These are phyloP conservation scores for Yamagishiella unicocca DNA, from an alignment of 139 green algal genomes.

Conservation along the genomic window DNA sequence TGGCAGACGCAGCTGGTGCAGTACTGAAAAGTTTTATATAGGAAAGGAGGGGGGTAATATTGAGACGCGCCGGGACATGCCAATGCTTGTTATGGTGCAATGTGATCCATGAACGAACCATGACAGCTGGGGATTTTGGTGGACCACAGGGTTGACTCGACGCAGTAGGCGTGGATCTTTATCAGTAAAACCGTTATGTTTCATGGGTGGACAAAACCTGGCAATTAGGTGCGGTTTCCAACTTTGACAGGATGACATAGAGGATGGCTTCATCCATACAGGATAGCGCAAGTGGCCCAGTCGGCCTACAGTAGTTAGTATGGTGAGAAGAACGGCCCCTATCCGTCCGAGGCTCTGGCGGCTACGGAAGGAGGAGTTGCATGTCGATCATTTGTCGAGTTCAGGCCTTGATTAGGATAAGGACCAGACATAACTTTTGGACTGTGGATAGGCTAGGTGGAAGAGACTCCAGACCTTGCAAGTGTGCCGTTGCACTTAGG, in stretches of 20 bases:
- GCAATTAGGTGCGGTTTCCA: no score
- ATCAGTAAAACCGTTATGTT: no score
- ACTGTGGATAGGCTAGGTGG: neutral
- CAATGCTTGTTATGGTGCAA: no score
- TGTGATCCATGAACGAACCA: no score
- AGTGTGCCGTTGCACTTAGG: neutral
- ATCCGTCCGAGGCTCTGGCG: neutral
- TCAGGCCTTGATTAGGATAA: neutral
- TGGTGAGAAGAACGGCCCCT: neutral
- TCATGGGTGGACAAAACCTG: no score
- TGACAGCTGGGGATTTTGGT: no score
- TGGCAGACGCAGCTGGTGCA: constrained; percentile 5
- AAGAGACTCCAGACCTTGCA: neutral
- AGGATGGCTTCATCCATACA: neutral
- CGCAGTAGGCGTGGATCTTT: no score
- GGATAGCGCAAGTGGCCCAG: neutral
- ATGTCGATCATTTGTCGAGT: neutral
- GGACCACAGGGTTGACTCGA: no score
- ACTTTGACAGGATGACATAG: neutral
- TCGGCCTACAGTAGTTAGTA: neutral
- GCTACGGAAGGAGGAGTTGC: neutral
- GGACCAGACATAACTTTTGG: neutral
- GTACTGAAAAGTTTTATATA: neutral
- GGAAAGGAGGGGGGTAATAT: no score
- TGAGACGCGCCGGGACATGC: no score